These are phyloP conservation scores for Boletus sensibilis DNA, from an alignment of 768 basidiomycete species.

Conservation along the genomic window DNA sequence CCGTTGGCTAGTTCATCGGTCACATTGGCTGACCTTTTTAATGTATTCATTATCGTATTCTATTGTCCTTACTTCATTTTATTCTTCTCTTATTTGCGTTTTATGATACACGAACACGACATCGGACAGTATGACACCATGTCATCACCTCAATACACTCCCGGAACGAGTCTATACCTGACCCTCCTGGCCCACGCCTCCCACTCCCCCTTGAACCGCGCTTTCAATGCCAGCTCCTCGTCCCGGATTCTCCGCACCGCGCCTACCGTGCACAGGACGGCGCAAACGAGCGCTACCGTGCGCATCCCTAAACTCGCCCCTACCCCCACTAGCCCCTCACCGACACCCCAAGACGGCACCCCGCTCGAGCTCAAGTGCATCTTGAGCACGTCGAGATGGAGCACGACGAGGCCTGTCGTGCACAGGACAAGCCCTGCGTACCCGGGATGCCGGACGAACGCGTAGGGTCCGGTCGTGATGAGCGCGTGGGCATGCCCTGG, in stretches of 20 bases:
- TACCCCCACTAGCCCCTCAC: neutral
- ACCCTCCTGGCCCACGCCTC: slow-evolving; percentile 43
- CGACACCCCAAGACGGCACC: neutral
- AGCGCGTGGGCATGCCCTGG: slow-evolving; percentile 20
- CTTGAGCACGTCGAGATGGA: slow-evolving; percentile 12
- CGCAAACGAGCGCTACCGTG: slow-evolving; percentile 8
- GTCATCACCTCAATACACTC: slow-evolving; percentile 36
- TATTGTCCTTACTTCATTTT: neutral
- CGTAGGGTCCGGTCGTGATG: slow-evolving; percentile 30
- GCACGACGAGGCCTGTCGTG: slow-evolving; percentile 11
- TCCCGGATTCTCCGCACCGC: slow-evolving; percentile 8
- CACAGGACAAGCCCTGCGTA: slow-evolving; percentile 35
- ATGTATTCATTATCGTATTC: neutral
- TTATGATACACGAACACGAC: neutral
- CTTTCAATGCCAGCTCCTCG: slow-evolving; percentile 14
- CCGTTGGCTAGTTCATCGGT: slow-evolving; percentile 5
- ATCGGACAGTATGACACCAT: neutral
- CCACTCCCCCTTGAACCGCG: slow-evolving; percentile 21
- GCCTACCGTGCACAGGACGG: slow-evolving; percentile 1
- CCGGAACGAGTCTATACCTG: slow-evolving; percentile 48
- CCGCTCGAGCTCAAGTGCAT: neutral
- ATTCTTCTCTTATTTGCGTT: neutral
- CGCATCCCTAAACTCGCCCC: slow-evolving; percentile 34
- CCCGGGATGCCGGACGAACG: slow-evolving; percentile 30
- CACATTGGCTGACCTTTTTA: neutral